Evolutionary conservation across 257 asterid species (phyloP).

Genomic region (Jaltomata sinuosa): DNA sequence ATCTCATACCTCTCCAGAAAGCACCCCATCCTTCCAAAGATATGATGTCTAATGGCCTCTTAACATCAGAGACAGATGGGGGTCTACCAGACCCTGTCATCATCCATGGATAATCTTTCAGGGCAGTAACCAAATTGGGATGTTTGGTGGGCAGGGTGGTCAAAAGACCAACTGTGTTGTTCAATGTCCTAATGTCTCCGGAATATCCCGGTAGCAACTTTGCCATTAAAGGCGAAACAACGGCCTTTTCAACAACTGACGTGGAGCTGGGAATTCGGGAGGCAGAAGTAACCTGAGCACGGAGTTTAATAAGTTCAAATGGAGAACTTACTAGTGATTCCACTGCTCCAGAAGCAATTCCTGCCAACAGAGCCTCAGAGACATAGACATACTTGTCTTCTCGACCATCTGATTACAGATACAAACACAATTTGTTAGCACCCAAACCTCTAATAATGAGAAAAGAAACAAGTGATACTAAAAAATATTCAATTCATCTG

Average conservation of each 20-base stretch:
- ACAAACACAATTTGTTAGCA: background rate
- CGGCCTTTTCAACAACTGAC: constrained; percentile 31
- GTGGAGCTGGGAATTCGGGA: constrained; percentile 32
- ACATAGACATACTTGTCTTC: constrained; percentile 22
- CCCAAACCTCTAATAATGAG: background rate
- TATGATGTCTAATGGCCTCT: constrained; percentile 39
- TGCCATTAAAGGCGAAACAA: constrained; percentile 38
- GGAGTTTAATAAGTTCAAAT: constrained; percentile 77
- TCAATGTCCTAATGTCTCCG: constrained; percentile 43
- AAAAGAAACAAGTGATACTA: background rate
- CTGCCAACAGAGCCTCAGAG: constrained; percentile 86
- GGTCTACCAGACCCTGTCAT: constrained; percentile 95
- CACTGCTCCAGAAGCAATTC: constrained; percentile 68
- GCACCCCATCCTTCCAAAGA: constrained; percentile 85
- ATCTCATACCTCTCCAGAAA: constrained; percentile 80
- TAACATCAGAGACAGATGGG: constrained; percentile 65
- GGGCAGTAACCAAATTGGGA: constrained; percentile 41
- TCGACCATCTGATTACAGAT: constrained; percentile 55
- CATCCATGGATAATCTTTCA: constrained; percentile 96
- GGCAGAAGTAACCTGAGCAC: constrained; percentile 92
- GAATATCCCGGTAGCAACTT: constrained; percentile 68
- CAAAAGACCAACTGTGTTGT: constrained; percentile 51
- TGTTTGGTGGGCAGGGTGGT: constrained; percentile 54
- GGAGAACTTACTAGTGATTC: constrained; percentile 37
- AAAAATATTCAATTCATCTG: background rate